Evolutionary conservation across 2,329 filamentous ascomycete species (phyloP), one percentile per base, ranked within the genome.

Genomic region (Tolypocladium tropicale): DNA sequence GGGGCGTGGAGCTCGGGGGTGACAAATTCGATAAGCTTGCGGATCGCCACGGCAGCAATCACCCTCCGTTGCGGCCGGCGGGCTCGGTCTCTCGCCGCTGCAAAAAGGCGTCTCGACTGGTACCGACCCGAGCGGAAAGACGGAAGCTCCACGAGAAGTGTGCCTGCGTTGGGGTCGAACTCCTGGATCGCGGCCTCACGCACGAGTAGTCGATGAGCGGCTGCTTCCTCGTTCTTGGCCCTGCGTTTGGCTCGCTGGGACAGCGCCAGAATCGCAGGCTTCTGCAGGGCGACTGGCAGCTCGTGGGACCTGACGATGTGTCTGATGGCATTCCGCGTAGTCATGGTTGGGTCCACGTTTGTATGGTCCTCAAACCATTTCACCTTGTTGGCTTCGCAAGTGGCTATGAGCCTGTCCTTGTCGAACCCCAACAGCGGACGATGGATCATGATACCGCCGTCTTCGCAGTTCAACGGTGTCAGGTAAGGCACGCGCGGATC

Each of bases 291-390:
- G 11, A 68, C 68, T 0, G 94, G 93, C 4, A 97, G 73, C 3
- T 69, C 65, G 57, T 85, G 72, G 5, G 78, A 71, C 30, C 76
- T 72, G 23, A 82, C 77, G 48, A 95, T 68, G 67, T 87, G 74
- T 34, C 93, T 83, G 39, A 96, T 76, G 0, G 93, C 85, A 65
- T 99, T 99, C 39, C 94, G 82, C 49, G 79, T 72, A 0, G 94
- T 96, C 57, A 95, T 72, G 0, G 85, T 90, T 10, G 77, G 79
- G 64, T 96, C 88, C 18, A 76, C 70, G 65, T 99, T 99, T 2
- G 92, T 96, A 46, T 77, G 74, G 67, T 99, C 94, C 67, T 94
- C 89, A 60, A 90, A 89, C 88, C 90, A 97, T 0, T 74, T 72
- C 11, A 95, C 73, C 0, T 76, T 71, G 60, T 85, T 79, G n/a